Evolutionary conservation across 1,139 yeast species (phyloP).

Genomic region (Hemisphaericaspora xylanilytica): DNA sequence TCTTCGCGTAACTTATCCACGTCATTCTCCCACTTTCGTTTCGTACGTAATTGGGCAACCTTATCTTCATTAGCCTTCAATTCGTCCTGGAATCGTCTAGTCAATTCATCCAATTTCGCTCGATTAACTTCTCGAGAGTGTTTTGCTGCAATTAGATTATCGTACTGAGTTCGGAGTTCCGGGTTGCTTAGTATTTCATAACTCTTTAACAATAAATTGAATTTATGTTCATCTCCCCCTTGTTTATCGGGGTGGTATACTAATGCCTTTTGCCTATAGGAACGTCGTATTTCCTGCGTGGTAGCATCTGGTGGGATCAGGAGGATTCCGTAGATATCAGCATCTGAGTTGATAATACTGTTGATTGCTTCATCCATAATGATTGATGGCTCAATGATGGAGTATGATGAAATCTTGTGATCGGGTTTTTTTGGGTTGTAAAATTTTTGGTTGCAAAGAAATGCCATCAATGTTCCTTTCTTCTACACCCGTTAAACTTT

Average conservation of each 20-base stretch:
- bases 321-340: constrained; percentile 36
- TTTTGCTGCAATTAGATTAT: constrained; percentile 24
- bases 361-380: constrained; percentile 18
- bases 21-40: constrained; percentile 16
- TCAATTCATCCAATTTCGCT: constrained; percentile 24
- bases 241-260: constrained; percentile 66
- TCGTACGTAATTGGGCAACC: constrained; percentile 9
- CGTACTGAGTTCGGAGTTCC: constrained; percentile 33
- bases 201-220: constrained; percentile 37
- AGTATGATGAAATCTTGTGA: no score
- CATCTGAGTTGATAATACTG: constrained; percentile 26
- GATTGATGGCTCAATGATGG: not conserved
- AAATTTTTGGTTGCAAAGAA: not conserved
- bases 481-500: no score
- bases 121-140: constrained; percentile 13
- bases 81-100: constrained; percentile 33
- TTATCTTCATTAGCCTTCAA: constrained; percentile 29
- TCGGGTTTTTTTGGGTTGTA: no score
- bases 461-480: not conserved
- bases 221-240: constrained; percentile 32
- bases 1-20: constrained; percentile 32
- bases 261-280: constrained; percentile 79
- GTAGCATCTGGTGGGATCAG: constrained; percentile 25
- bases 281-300: constrained; percentile 68
- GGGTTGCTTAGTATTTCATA: constrained; percentile 40